Evolutionary conservation across 1,284 basidiomycete species (phyloP).

Genomic region (Boletus subluridellus): DNA sequence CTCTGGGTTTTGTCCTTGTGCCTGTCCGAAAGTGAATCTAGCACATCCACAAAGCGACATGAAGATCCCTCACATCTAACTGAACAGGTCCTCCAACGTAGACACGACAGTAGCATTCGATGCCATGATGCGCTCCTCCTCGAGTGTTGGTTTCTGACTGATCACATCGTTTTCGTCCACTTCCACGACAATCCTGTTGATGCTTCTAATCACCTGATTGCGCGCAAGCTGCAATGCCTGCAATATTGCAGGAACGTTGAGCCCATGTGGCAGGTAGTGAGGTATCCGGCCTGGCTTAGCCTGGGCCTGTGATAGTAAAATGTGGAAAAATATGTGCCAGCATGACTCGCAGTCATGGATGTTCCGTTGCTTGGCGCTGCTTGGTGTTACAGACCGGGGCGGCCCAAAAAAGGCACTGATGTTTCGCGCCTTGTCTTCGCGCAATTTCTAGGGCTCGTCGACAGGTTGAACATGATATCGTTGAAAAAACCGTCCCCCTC

Average conservation of each 20-base stretch:
- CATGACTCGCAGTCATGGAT: too few species aligned
- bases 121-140: constrained; percentile 23
- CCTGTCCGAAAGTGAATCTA: constrained; percentile 18
- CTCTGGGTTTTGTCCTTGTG: constrained; percentile 32
- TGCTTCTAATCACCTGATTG: constrained; percentile 5
- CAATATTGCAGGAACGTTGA: constrained; percentile 9
- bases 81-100: constrained; percentile 36
- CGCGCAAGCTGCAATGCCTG: constrained; percentile 16
- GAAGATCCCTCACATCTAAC: constrained; percentile 27
- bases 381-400: too few species aligned
- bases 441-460: too few species aligned
- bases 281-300: too few species aligned
- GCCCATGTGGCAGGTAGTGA: too few species aligned
- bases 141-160: constrained; percentile 17
- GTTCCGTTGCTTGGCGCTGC: too few species aligned
- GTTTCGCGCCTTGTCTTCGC: too few species aligned
- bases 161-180: constrained; percentile 13
- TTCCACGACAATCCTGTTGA: background rate
- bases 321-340: too few species aligned
- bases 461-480: too few species aligned
- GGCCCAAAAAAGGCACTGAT: too few species aligned
- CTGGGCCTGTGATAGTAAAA: too few species aligned
- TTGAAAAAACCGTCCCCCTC: too few species aligned
- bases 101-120: constrained; percentile 24
- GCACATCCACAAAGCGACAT: background rate